Evolutionary conservation across 441 rosid genomes (phyloP), one percentile per base, ranked within the genome.

Genomic region (Manihot esculenta): DNA sequence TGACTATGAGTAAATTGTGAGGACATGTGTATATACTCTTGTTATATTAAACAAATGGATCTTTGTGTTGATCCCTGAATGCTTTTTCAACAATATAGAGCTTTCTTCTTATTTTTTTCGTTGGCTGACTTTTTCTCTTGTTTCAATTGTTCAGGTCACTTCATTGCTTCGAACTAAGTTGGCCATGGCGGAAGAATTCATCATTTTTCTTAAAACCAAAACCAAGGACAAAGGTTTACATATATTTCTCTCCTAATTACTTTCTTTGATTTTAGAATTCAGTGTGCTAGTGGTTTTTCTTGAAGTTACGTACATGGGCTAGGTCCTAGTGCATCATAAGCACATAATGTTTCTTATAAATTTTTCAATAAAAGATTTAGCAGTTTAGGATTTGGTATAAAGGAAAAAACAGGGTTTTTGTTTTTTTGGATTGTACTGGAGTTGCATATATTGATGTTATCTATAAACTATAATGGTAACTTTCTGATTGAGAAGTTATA

Each of bases 151-250:
- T 50, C 80, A 95, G 99, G 99, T 93, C 99, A 48, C 92, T 85
- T 77, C 90, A 84, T 73, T 93, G 97, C 79, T 89, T 95, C 71
- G 95, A 93, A 33, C 97, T 95, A 58, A 80, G 97, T 77, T 95
- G 99, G 99, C 99, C 99, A 10, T 93, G 98, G 99, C 90, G 86
- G 57, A 65, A 26, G 64, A 72, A 70, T 77, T 85, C 88, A 33
- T 71, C 89, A 14, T 95, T 95, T 82, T 95, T 95, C 72, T 92
- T 70, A 70, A 86, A 81, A 78, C 99, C 98, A 71, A 81, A 80
- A 69, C 87, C 83, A 24, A 88, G 81, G 73, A 73, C 80, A 75
- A 91, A 87, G 99, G 99, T 90, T 53, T 72, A 80, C 66, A 66
- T 27, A 69, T 62, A 18, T 50, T 76, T 66, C 64, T 55, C 21